Evolutionary conservation across 257 asterid species (phyloP), one percentile per base, ranked within the genome.

Genomic region (Nicotiana undulata): DNA sequence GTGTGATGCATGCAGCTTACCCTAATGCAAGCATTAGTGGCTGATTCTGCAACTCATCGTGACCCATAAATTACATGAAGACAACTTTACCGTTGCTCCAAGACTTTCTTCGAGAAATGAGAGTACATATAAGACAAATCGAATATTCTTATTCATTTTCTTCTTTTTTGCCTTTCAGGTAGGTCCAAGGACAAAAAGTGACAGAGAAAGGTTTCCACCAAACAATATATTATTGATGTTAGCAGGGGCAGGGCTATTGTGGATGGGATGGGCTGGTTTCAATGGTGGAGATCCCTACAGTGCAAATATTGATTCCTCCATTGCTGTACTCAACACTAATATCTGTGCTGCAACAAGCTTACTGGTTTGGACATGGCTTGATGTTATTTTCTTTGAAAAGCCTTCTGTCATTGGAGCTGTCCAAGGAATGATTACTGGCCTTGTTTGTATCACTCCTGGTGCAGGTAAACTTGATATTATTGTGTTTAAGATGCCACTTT

Each of bases 221-320:
- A 90, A 91, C 91, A 91, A 90, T 64, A 86, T 90, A 31, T 4
- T 91, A 76, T 26, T 90, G 59, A 86, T 83, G 90, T 81, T 90
- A 46, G 93, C 96, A 0, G 96, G 93, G 16, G 96, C 93, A 22
- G 96, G 95, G 68, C 37, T 91, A 81, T 76, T 91, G 61, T 91
- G 96, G 96, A 87, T 91, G 93, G 96, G 96, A 0, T 91, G 96
- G 95, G 89, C 96, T 4, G 96, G 96, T 12, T 91, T 91, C 85
- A 91, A 91, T 56, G 96, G 96, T 26, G 96, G 96, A 31, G 96
- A 86, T 76, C 93, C 95, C 1, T 91, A 91, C 84, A 86, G 89
- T 56, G 95, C 95, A 34, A 91, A 91, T 79, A 87, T 91, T 26
- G 95, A 89, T 86, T 88, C 95, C 4, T 91, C 96, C 56, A 88